phyloP scores from a whole-genome alignment of 305 asterid species.

The Fraxinus dipetala region DNA sequence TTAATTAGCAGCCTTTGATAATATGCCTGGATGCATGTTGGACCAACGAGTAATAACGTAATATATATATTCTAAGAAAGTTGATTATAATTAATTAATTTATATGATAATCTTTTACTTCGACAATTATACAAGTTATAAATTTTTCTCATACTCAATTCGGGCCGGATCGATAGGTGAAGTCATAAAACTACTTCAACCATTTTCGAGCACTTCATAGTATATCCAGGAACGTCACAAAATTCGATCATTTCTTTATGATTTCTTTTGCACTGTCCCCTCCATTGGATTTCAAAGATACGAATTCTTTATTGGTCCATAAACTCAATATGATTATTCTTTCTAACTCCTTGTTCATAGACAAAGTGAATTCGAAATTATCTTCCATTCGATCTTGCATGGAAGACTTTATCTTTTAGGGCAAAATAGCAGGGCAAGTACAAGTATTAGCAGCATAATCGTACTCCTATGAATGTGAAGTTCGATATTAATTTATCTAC shows the following conservation, averaged over 20 bases:
- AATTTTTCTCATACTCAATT: background rate
- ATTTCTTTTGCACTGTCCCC: background rate
- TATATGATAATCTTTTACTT: background rate
- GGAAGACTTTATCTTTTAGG: background rate
- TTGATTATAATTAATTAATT: background rate
- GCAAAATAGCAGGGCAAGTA: background rate
- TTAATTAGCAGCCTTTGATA: background rate
- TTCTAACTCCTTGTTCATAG: background rate
- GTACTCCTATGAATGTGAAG: background rate
- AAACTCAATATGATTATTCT: background rate
- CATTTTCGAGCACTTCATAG: background rate
- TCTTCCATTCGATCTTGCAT: background rate
- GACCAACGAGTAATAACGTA: background rate
- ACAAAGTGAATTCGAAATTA: background rate
- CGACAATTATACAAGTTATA: background rate
- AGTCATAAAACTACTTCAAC: background rate
- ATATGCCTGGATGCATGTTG: background rate
- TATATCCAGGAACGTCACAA: background rate
- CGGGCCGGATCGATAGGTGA: background rate
- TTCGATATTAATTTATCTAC: background rate
- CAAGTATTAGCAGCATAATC: background rate
- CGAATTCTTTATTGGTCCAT: background rate
- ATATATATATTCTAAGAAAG: background rate
- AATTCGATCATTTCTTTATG: background rate
- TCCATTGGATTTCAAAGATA: background rate